Percentiles rank a stretch among this genome's conserved stretches.
Evolutionary conservation across 331 rosid genomes (phyloP).

Genomic region (Rosa hybrid): DNA sequence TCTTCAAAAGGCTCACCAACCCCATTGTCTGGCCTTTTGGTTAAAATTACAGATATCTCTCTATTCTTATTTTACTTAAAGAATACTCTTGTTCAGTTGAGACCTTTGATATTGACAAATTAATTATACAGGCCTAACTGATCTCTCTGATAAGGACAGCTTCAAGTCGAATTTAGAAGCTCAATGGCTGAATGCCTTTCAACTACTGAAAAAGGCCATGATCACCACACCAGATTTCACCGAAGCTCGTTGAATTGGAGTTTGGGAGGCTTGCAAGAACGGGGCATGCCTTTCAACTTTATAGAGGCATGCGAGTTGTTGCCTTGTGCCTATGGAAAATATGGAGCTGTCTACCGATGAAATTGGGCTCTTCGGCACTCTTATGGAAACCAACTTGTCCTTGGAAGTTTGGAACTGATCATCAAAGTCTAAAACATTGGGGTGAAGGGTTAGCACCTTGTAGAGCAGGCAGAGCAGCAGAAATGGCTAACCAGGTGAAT

Average conservation of each 20-base stretch:
- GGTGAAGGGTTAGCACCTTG: background rate
- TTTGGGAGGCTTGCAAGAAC: background rate
- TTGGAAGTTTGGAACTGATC: background rate
- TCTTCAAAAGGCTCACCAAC: conserved; percentile 16
- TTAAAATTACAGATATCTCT: background rate
- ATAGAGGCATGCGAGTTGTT: too few species aligned
- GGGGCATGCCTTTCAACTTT: background rate
- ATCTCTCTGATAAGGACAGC: background rate
- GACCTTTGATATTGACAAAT: background rate
- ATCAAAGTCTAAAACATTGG: background rate
- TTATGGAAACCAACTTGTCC: background rate
- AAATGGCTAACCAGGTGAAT: background rate
- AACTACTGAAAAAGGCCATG: background rate
- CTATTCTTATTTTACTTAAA: background rate
- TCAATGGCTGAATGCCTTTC: background rate
- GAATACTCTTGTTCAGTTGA: background rate
- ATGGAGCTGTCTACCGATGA: background rate
- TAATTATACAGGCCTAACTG: background rate
- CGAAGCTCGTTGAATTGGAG: background rate
- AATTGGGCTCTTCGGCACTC: background rate
- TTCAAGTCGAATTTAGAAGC: background rate
- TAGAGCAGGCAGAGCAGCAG: background rate
- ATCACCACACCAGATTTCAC: background rate
- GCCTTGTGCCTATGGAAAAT: too few species aligned
- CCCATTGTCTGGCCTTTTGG: background rate